A percentile compares a stretch with the other conserved stretches of the same genome.
These are phyloP conservation scores for Dendrobium officinale DNA, from an alignment of 106 monocot genomes.

Conservation along the genomic window DNA sequence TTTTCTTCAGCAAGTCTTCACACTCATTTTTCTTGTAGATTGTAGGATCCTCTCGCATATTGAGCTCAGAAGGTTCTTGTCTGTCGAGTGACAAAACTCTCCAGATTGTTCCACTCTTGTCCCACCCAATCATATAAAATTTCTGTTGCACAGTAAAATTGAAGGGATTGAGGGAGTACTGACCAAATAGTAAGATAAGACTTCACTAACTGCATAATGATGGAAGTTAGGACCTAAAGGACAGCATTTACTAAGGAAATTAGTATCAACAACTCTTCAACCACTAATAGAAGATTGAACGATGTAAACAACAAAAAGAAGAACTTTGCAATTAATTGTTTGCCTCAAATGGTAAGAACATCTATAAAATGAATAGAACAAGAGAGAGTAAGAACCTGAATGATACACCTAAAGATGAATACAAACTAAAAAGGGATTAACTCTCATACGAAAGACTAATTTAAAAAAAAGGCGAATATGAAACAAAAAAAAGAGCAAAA, in stretches of 20 bases:
- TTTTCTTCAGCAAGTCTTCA: conserved; percentile 44
- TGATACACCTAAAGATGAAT: not conserved
- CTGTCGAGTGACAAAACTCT: conserved; percentile 71
- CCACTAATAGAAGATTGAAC: not conserved
- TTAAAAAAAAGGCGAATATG: not conserved
- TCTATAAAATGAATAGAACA: not conserved
- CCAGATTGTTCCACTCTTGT: conserved; percentile 55
- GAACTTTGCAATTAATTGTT: not conserved
- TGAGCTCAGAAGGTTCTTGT: conserved; percentile 48
- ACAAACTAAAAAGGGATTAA: not conserved
- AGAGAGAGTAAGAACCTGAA: not conserved
- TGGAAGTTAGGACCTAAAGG: not conserved
- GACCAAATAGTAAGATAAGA: not conserved
- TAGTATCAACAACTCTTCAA: not conserved
- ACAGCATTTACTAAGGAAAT: not conserved
- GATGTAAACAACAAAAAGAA: not conserved
- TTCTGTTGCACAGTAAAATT: conserved; percentile 38
- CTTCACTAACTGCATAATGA: not conserved
- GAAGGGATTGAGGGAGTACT: not conserved
- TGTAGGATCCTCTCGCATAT: conserved; percentile 61
- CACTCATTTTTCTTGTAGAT: conserved; percentile 48
- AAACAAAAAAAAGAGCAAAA: not conserved
- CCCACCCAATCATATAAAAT: conserved; percentile 85
- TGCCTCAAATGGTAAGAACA: not conserved
- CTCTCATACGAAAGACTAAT: not conserved